Evolutionary conservation across 1,139 yeast species (phyloP).

Genomic region (Candida mesenterica): DNA sequence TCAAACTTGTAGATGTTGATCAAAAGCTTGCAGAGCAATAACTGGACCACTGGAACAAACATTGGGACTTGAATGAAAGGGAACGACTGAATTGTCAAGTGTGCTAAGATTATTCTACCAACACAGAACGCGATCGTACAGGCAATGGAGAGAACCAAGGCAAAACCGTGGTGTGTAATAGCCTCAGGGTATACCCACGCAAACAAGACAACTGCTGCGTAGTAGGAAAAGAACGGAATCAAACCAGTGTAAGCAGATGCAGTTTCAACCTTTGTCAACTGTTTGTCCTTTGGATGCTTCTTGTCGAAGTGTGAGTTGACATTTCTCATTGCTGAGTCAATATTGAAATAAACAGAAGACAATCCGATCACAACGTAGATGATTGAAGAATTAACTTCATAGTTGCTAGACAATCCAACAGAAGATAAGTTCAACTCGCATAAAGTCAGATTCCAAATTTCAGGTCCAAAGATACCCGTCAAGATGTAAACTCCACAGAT

Average conservation of each 20-base stretch:
- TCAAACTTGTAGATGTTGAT: conserved; percentile 39
- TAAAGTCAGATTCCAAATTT: conserved; percentile 53
- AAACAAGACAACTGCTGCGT: conserved; percentile 50
- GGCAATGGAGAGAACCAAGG: conserved; percentile 69
- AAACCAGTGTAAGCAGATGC: conserved; percentile 59
- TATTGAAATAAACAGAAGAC: conserved; percentile 64
- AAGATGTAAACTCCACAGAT: conserved; percentile 52
- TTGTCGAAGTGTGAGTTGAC: conserved; percentile 54
- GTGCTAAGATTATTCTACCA: conserved; percentile 87
- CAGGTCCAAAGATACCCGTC: conserved; percentile 72
- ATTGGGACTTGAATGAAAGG: conserved; percentile 73
- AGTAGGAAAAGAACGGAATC: conserved; percentile 69
- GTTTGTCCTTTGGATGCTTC: conserved; percentile 14
- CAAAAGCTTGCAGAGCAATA: conserved; percentile 41
- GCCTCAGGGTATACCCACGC: conserved; percentile 51
- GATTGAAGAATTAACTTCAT: conserved; percentile 36
- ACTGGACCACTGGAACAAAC: conserved; percentile 62
- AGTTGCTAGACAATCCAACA: conserved; percentile 24
- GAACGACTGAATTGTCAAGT: conserved; percentile 74
- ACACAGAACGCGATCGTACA: conserved; percentile 78
- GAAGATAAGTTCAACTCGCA: conserved; percentile 34
- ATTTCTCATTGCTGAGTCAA: conserved; percentile 68
- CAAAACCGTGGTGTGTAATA: conserved; percentile 48
- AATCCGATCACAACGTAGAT: conserved; percentile 51
- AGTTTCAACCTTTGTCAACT: conserved; percentile 25